A percentile compares a stretch with the other conserved stretches of the same genome.
These are phyloP conservation scores for Thermothelomyces thermophilus DNA, from an alignment of 2,329 filamentous ascomycete species.

Conservation along the genomic window DNA sequence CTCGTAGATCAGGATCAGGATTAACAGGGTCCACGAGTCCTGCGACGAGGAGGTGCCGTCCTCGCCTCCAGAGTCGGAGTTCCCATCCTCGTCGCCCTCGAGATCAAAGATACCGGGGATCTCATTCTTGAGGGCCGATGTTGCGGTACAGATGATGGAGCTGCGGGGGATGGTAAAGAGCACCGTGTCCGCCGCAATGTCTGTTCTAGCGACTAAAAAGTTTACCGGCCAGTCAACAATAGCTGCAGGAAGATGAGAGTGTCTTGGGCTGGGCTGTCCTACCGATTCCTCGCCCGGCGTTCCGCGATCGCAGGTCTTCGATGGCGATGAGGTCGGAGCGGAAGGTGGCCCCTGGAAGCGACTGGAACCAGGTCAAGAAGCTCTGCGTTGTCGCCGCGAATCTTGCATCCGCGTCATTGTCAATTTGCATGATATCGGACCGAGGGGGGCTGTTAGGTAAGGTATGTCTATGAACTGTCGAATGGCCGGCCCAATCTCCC, in stretches of 20 bases:
- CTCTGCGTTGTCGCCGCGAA: conserved; percentile 14
- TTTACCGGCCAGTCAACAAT: background rate
- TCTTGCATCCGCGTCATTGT: background rate
- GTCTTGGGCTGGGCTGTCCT: conserved; percentile 16
- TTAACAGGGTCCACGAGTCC: conserved; percentile 54
- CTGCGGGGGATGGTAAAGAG: conserved; percentile 73
- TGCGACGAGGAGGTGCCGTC: conserved; percentile 27
- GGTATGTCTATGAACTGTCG: too few species aligned
- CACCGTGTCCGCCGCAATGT: conserved; percentile 67
- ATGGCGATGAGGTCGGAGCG: conserved; percentile 44
- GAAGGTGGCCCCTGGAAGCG: conserved; percentile 46
- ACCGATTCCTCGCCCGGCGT: conserved; percentile 52
- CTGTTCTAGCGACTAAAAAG: conserved; percentile 64
- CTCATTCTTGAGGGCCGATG: conserved; percentile 57
- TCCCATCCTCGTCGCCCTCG: conserved; percentile 28
- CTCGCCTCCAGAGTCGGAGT: conserved; percentile 34
- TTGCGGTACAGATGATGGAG: conserved; percentile 64
- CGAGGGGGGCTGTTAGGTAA: too few species aligned
- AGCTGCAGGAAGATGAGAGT: background rate
- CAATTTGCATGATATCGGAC: background rate
- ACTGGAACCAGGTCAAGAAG: conserved; percentile 50
- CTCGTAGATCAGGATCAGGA: conserved; percentile 78
- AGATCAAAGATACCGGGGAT: conserved; percentile 48
- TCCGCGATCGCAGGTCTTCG: conserved; percentile 43
- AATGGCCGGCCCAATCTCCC: too few species aligned